phyloP scores from a whole-genome alignment of 1,284 basidiomycete species.

The Moesziomyces sp. region DNA sequence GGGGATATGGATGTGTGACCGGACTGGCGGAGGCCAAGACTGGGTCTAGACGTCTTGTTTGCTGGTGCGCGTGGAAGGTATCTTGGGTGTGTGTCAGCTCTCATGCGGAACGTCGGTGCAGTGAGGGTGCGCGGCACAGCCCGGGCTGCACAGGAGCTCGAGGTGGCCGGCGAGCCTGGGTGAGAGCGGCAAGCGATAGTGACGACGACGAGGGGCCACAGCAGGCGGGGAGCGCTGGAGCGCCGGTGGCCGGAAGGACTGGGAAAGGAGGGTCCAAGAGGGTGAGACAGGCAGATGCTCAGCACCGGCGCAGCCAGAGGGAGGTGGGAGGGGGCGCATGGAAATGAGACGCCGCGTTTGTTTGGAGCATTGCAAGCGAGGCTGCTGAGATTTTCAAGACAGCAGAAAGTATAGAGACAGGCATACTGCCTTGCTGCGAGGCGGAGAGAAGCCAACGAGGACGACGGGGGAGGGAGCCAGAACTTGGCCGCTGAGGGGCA shows the following conservation, averaged over 20 bases:
- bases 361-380: conserved; percentile 22
- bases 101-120: not conserved
- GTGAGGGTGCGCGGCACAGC: no score
- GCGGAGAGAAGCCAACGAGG: not conserved
- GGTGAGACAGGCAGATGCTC: not conserved
- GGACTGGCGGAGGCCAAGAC: not conserved
- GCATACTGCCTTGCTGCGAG: no score
- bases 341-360: conserved; percentile 37
- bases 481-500: no score
- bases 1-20: not conserved
- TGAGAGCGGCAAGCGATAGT: no score
- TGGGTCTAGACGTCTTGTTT: conserved; percentile 8
- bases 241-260: not conserved
- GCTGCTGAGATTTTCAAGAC: not conserved
- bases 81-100: conserved; percentile 2
- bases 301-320: conserved; percentile 7
- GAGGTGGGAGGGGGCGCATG: conserved; percentile 13
- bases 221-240: not conserved
- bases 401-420: not conserved
- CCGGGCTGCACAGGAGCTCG: no score
- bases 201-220: no score
- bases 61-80: conserved; percentile 1
- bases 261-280: conserved; percentile 1
- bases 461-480: no score
- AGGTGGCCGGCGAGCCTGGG: no score